Base-by-base conservation (phyloP, 2,329 filamentous ascomycete species). In the Ceratocystis harringtonii region DNA sequence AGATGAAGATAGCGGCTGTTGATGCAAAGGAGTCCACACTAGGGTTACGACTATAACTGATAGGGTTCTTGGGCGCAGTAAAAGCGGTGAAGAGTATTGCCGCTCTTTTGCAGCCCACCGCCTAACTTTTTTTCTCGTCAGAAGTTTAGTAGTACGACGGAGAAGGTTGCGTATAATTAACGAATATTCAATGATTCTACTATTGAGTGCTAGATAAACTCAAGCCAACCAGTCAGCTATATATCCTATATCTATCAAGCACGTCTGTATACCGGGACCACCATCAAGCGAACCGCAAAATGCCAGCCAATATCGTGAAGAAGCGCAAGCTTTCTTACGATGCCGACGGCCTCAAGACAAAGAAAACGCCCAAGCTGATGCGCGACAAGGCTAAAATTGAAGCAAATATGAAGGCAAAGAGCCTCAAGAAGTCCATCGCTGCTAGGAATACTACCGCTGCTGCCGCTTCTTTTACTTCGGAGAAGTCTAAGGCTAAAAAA, bases 261-360 rank as follows among this genome's bases (percentile, higher is more conserved):
- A 15, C n/a, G 17, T 8, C n/a, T 55, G 19, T 15, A 32, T 6
- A 8, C 25, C 15, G 6, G 25, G 2, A 25, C 2, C 12, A 61
- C 3, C 12, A 65, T 41, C 12, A 17, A 32, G 43, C 10, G 10
- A 43, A 36, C 30, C 22, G 36, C 25, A 55, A 55, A 62, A 67
- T 67, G 65, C 15, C 58, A 19, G 36, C 62, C 15, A 48, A 48
- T 43, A 41, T 28, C 22, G 62, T 52, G 55, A 66, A 64, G 63
- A 67, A 67, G 58, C 66, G 66, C 58, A 67, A 67, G 63, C 60
- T 67, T 58, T 60, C 57, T n/a, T 44, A 43, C 22, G 63, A 67
- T 43, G 63, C 61, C 22, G 65, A 67, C 28, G 50, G 61, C 36
- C 19, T 61, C 10, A 64, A 65, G 50, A 50, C 63, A 3, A 67